These are phyloP conservation scores for Mixia osmundae DNA, from an alignment of 1,284 basidiomycete genomes.

Conservation along the genomic window DNA sequence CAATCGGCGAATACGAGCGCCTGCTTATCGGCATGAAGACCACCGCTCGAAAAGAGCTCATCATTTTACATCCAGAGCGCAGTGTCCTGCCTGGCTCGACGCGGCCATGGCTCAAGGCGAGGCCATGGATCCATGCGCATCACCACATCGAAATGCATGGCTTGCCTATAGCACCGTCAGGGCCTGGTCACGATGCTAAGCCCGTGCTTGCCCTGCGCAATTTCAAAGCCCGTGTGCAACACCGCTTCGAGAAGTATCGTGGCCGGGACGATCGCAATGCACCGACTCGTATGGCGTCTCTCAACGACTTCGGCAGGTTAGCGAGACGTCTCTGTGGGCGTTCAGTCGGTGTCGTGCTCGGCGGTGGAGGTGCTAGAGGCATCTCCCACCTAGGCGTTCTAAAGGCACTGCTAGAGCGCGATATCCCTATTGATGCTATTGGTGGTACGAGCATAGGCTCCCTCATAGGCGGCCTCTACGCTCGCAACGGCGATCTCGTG, in stretches of 20 bases:
- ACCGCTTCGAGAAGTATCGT: slow-evolving; percentile 64
- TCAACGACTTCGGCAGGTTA: slow-evolving; percentile 77
- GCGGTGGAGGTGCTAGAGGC: slow-evolving; percentile 86
- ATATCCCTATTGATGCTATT: slow-evolving; percentile 67
- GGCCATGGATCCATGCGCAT: slow-evolving; percentile 84
- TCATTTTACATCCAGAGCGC: slow-evolving; percentile 77
- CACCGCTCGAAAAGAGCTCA: slow-evolving; percentile 86
- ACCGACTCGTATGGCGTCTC: slow-evolving; percentile 41
- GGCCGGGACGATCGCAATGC: slow-evolving; percentile 29
- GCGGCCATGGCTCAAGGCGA: slow-evolving; percentile 84
- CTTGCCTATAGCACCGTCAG: slow-evolving; percentile 16
- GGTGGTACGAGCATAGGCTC: slow-evolving; percentile 72
- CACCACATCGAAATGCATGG: slow-evolving; percentile 67
- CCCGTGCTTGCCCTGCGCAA: slow-evolving; percentile 53
- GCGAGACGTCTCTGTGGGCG: slow-evolving; percentile 78
- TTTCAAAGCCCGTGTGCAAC: slow-evolving; percentile 73
- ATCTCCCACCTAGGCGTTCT: slow-evolving; percentile 81
- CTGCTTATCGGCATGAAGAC: slow-evolving; percentile 83
- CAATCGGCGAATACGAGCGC: slow-evolving; percentile 37
- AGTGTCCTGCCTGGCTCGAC: slow-evolving; percentile 77
- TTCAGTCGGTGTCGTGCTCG: slow-evolving; percentile 80
- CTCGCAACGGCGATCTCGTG: slow-evolving; percentile 72
- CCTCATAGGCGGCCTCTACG: slow-evolving; percentile 88
- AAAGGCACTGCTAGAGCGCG: slow-evolving; percentile 69
- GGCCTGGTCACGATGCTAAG: slow-evolving; percentile 66